Evolutionary conservation across 306 rosid species (phyloP).

Genomic region (Quercus rubra): DNA sequence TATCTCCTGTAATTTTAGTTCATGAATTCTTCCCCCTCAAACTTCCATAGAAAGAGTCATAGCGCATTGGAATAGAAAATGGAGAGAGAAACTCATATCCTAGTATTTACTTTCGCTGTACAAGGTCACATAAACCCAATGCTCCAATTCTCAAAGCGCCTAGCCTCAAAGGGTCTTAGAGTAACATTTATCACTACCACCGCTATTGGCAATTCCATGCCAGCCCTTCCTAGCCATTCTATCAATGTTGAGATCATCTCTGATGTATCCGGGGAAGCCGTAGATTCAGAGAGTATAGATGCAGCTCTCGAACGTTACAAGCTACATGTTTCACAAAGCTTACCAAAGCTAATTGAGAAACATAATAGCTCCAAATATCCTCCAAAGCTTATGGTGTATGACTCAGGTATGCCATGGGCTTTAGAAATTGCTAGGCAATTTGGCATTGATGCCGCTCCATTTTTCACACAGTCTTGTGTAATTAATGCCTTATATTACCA

Average conservation of each 20-base stretch:
- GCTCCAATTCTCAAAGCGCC: conserved; percentile 27
- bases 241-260: conserved; percentile 13
- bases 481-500: conserved; percentile 1
- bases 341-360: not conserved
- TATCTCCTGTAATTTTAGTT: no score
- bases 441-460: conserved; percentile 21
- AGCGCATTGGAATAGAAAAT: not conserved
- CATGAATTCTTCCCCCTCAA: no score
- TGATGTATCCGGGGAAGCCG: conserved; percentile 16
- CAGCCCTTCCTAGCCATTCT: not conserved
- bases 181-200: conserved; percentile 18
- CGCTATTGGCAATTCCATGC: not conserved
- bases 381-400: conserved; percentile 14
- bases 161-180: conserved; percentile 15
- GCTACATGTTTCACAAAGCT: not conserved
- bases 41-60: no score
- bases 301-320: not conserved
- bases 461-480: conserved; percentile 25
- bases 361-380: not conserved
- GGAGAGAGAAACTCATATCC: not conserved
- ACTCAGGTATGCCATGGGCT: conserved; percentile 28
- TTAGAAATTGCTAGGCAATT: conserved; percentile 18
- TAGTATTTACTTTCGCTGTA: conserved; percentile 14
- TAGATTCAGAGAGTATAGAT: not conserved
- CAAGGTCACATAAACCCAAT: conserved; percentile 36